These are phyloP conservation scores for Leccinum imitatum DNA, from an alignment of 768 basidiomycete genomes.

Conservation along the genomic window DNA sequence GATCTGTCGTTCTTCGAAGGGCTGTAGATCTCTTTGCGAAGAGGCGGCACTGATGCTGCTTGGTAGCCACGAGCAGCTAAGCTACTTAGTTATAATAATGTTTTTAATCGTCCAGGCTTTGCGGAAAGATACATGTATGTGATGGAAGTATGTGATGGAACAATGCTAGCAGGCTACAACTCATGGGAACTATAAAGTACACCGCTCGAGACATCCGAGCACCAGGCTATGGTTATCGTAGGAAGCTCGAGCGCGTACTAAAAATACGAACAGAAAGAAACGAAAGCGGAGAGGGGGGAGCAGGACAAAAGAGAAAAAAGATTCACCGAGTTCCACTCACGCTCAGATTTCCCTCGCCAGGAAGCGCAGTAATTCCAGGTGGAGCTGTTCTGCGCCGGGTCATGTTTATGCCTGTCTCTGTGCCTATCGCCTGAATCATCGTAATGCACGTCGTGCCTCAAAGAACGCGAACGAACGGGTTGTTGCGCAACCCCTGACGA, in stretches of 20 bases:
- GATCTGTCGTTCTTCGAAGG: conserved; percentile 90
- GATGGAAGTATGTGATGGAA: neutral
- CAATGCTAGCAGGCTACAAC: neutral
- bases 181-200: neutral
- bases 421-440: conserved; percentile 14
- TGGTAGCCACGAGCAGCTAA: neutral
- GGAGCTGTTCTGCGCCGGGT: conserved; percentile 6
- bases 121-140: neutral
- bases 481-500: conserved; percentile 15
- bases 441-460: conserved; percentile 15
- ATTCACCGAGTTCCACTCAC: neutral
- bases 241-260: neutral
- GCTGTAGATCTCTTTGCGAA: conserved; percentile 35
- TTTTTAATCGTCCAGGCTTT: neutral
- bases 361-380: conserved; percentile 14
- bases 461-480: conserved; percentile 17
- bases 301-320: neutral
- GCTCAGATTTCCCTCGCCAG: conserved; percentile 1
- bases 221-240: conserved; percentile 8
- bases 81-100: neutral
- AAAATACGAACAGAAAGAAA: neutral
- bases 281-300: neutral
- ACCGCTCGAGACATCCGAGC: neutral
- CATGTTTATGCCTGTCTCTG: conserved; percentile 12
- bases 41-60: neutral